Evolutionary conservation across 805 yeast genomes (phyloP).

Genomic region (Ogataea siamensis): DNA sequence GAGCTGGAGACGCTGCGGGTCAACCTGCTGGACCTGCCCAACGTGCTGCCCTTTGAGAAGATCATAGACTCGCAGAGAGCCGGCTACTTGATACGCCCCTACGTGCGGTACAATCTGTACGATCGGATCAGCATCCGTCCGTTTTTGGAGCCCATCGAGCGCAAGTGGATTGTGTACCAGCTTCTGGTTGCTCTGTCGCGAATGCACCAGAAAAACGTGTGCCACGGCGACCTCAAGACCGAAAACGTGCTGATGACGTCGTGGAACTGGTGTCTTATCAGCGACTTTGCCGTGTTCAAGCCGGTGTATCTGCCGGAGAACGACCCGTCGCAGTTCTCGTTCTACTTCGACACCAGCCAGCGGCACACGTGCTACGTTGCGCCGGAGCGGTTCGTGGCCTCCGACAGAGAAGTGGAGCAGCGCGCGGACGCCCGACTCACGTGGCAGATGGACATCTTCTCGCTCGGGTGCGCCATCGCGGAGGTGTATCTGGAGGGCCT

Average conservation of each 20-base stretch:
- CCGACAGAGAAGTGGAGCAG: slow-evolving; percentile 26
- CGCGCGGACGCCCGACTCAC: slow-evolving; percentile 37
- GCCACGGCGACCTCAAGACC: slow-evolving; percentile 89
- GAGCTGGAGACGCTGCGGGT: slow-evolving; percentile 36
- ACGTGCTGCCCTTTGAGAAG: slow-evolving; percentile 67
- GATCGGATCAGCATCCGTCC: slow-evolving; percentile 88
- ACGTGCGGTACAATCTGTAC: slow-evolving; percentile 73
- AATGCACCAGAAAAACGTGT: slow-evolving; percentile 60
- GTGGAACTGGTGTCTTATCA: slow-evolving; percentile 81
- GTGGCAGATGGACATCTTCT: slow-evolving; percentile 75
- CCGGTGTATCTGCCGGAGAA: slow-evolving; percentile 87
- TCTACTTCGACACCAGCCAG: slow-evolving; percentile 87
- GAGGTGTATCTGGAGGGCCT: slow-evolving; percentile 86
- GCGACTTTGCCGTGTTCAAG: slow-evolving; percentile 84
- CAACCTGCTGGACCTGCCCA: slow-evolving; percentile 49
- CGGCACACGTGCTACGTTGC: slow-evolving; percentile 88
- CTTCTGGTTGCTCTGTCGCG: slow-evolving; percentile 59
- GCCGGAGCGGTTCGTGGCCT: slow-evolving; percentile 75
- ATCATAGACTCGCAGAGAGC: slow-evolving; percentile 89
- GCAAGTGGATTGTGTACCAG: slow-evolving; percentile 83
- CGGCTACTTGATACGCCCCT: slow-evolving; percentile 84
- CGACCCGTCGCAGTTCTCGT: slow-evolving; percentile 88
- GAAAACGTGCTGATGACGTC: slow-evolving; percentile 86
- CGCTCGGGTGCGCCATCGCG: slow-evolving; percentile 85
- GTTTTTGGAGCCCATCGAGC: slow-evolving; percentile 76